Percentiles rank a stretch among this genome's conserved stretches.
phyloP scores from a whole-genome alignment of 768 basidiomycete genomes.

The Macrolepiota dolichaula region DNA sequence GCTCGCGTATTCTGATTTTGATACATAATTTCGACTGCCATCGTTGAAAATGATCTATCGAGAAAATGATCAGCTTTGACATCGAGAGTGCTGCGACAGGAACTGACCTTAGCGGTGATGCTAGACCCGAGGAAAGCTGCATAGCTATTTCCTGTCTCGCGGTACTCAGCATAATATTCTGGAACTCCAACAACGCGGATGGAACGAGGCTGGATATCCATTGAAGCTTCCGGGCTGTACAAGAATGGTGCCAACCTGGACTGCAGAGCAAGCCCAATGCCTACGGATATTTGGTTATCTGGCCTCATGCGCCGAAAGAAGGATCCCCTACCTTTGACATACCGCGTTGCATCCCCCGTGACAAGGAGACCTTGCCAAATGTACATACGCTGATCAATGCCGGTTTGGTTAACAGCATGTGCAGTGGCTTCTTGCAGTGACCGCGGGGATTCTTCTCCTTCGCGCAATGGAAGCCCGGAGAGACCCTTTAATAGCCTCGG shows the following conservation, averaged over 20 bases:
- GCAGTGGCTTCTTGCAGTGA: constrained; percentile 70
- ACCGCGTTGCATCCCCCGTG: constrained; percentile 70
- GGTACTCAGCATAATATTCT: constrained; percentile 89
- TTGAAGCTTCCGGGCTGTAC: constrained; percentile 57
- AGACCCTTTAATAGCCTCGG: constrained; percentile 50
- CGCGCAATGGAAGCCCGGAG: constrained; percentile 18
- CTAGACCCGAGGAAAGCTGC: constrained; percentile 80
- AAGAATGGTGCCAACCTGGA: constrained; percentile 66
- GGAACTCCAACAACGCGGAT: constrained; percentile 68
- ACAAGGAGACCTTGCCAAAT: constrained; percentile 80
- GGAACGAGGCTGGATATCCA: constrained; percentile 68
- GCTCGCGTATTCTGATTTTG: constrained; percentile 72
- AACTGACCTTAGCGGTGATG: constrained; percentile 77
- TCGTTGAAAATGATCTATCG: constrained; percentile 75
- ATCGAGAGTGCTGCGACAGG: not conserved
- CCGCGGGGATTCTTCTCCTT: constrained; percentile 26
- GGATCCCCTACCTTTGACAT: constrained; percentile 59
- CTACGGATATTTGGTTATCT: constrained; percentile 26
- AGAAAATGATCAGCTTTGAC: constrained; percentile 5
- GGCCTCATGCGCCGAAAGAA: not conserved
- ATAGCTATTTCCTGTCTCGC: constrained; percentile 78
- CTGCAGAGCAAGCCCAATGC: constrained; percentile 65
- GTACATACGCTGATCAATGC: constrained; percentile 63
- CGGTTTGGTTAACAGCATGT: constrained; percentile 55
- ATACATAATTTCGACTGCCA: constrained; percentile 65